Base-by-base conservation (phyloP, 495 filamentous ascomycete species). In the Geopyxis carbonaria region DNA sequence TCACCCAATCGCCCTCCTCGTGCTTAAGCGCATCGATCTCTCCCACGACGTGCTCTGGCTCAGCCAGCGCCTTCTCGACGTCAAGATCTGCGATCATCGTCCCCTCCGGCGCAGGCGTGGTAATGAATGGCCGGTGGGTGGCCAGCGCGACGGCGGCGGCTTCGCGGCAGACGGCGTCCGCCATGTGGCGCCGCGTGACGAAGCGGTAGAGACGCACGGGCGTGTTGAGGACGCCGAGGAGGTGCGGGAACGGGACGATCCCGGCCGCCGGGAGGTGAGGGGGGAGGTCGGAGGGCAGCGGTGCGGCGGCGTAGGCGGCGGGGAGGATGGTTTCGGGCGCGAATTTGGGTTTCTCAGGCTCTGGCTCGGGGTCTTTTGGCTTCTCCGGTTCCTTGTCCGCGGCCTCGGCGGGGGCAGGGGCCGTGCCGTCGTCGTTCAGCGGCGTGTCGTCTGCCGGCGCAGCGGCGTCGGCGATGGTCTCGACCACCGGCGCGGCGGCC, bases 141-240 rank as follows among this genome's bases (percentile, higher is more conserved):
- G 73, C 78, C 4, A 95, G 65, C 21, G 87, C 85, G 15, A 80
- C 69, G 24, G 80, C 78, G 0, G 87, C 91, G 22, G 85, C 80
- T 33, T 93, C 72, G n/a, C 81, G 78, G 30, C 89, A 91, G 39
- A 93, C 75, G 4, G 72, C 64, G 50, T 99, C 87, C 30, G 91
- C 91, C 13, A 93, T 66, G 30, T 71, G 59, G 10, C 91, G 80
- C 33, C 82, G 77, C 56, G 74, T 93, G 28, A 99, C 64, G 67
- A 83, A 99, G 31, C 89, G 82, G 52, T 80, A 80, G 36, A 94
- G 55, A 24, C 89, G 73, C 45, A 73, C 80, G 0, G 83, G 82
- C 0, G 85, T 94, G 60, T 91, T 87, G 33, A 85, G 60, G 64
- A 99, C 91, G 43, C 89, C 89, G 20, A 99, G 78, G 34, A 95